phyloP scores from a whole-genome alignment of 164 flowering plant genomes.

The Protea cynaroides region DNA sequence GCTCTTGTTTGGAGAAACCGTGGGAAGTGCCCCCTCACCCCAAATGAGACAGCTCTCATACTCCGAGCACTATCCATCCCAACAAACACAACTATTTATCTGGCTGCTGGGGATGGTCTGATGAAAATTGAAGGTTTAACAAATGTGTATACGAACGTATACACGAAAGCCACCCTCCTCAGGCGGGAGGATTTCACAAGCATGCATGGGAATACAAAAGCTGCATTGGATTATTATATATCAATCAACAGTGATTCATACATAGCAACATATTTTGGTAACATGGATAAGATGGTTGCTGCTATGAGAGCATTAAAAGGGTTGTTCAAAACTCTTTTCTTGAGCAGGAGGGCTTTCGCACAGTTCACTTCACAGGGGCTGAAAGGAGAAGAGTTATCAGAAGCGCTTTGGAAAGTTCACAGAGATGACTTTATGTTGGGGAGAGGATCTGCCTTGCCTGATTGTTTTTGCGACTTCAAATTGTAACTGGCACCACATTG shows the following conservation, averaged over 20 bases:
- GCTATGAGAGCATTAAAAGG: slow-evolving; percentile 85
- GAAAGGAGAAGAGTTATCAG: slow-evolving; percentile 43
- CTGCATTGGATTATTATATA: slow-evolving; percentile 85
- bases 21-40: slow-evolving; percentile 96
- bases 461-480: slow-evolving; percentile 85
- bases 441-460: slow-evolving; percentile 85
- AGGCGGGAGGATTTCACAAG: slow-evolving; percentile 51
- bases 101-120: slow-evolving; percentile 94
- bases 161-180: slow-evolving; percentile 68
- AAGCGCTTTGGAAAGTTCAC: slow-evolving; percentile 70
- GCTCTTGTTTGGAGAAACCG: slow-evolving; percentile 82
- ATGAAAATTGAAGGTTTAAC: slow-evolving; percentile 86
- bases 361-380: slow-evolving; percentile 45
- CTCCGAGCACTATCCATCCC: slow-evolving; percentile 75
- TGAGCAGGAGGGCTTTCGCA: slow-evolving; percentile 77
- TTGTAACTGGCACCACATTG: slow-evolving; percentile 26
- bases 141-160: slow-evolving; percentile 60
- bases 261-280: slow-evolving; percentile 91
- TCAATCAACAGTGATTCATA: slow-evolving; percentile 90
- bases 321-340: slow-evolving; percentile 59
- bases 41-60: slow-evolving; percentile 75
- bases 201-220: slow-evolving; percentile 99
- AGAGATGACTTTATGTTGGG: slow-evolving; percentile 69
- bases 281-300: slow-evolving; percentile 99
- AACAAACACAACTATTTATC: slow-evolving; percentile 69